These are phyloP conservation scores for Zygoascus tannicola DNA, from an alignment of 805 yeast genomes.

Conservation along the genomic window DNA sequence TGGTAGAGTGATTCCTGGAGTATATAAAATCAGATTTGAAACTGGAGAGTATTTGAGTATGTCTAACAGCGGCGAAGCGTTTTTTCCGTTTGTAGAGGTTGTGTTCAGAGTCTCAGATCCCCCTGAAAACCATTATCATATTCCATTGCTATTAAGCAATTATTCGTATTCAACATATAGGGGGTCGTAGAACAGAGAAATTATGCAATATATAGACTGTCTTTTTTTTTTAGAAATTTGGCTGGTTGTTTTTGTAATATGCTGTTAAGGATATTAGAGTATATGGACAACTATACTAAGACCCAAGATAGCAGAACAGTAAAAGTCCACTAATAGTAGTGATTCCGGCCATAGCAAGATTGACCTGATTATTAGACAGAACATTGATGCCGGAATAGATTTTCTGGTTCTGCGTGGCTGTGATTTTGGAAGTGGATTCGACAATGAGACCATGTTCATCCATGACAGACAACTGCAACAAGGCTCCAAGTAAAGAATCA, in stretches of 20 bases:
- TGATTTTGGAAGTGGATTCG: constrained; percentile 25
- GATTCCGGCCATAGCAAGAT: constrained; percentile 28
- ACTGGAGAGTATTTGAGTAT: constrained; percentile 55
- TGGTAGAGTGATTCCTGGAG: constrained; percentile 42
- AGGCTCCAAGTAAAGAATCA: constrained; percentile 38
- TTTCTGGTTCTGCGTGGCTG: constrained; percentile 8
- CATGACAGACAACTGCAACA: constrained; percentile 31
- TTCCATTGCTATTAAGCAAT: constrained; percentile 75
- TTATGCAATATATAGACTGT: no score
- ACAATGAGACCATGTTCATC: constrained; percentile 30
- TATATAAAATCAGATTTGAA: constrained; percentile 67
- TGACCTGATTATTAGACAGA: constrained; percentile 35
- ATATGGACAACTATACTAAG: background rate
- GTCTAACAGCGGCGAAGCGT: constrained; percentile 38
- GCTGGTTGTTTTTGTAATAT: no score
- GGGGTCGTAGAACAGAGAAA: constrained; percentile 43
- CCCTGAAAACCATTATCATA: constrained; percentile 77
- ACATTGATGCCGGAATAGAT: constrained; percentile 29
- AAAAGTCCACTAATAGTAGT: constrained; percentile 26
- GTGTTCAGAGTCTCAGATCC: constrained; percentile 57
- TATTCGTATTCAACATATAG: constrained; percentile 87
- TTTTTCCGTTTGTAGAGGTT: constrained; percentile 84
- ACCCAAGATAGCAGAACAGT: no score
- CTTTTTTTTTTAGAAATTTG: no score
- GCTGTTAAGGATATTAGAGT: no score